Evolutionary conservation across 495 filamentous ascomycete genomes (phyloP).

Genomic region (Podospora didyma): DNA sequence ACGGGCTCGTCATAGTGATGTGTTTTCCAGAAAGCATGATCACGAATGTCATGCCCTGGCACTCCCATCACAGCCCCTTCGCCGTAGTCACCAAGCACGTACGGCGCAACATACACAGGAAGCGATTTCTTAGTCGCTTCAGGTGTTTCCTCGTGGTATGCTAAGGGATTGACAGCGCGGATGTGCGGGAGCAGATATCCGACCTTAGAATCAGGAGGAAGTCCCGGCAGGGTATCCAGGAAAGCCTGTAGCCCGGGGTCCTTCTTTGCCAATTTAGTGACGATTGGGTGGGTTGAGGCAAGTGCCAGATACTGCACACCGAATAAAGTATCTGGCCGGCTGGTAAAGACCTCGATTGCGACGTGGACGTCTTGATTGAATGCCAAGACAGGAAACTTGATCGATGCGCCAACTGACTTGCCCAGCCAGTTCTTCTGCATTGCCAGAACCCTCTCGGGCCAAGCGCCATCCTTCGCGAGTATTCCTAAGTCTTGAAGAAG

Average conservation of each 20-base stretch:
- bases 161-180: constrained; percentile 62
- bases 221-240: constrained; percentile 54
- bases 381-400: constrained; percentile 60
- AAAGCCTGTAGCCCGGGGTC: constrained; percentile 62
- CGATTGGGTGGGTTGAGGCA: constrained; percentile 69
- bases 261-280: constrained; percentile 52
- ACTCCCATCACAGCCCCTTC: constrained; percentile 90
- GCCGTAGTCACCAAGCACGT: constrained; percentile 86
- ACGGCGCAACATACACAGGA: constrained; percentile 77
- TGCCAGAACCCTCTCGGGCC: constrained; percentile 76
- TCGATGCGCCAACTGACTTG: constrained; percentile 64
- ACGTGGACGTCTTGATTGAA: constrained; percentile 30
- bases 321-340: constrained; percentile 76
- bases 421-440: constrained; percentile 93
- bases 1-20: constrained; percentile 53
- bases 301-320: constrained; percentile 83
- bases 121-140: constrained; percentile 50
- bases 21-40: constrained; percentile 73
- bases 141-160: constrained; percentile 48
- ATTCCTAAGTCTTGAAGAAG: constrained; percentile 68
- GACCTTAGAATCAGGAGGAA: constrained; percentile 68
- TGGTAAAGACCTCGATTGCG: constrained; percentile 74
- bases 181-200: constrained; percentile 63
- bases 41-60: constrained; percentile 74
- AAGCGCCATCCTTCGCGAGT: constrained; percentile 56